Percentiles rank a stretch among this genome's conserved stretches.
These are phyloP conservation scores for Cyberlindnera nakhonratchasimensis DNA, from an alignment of 805 yeast species.

Conservation along the genomic window DNA sequence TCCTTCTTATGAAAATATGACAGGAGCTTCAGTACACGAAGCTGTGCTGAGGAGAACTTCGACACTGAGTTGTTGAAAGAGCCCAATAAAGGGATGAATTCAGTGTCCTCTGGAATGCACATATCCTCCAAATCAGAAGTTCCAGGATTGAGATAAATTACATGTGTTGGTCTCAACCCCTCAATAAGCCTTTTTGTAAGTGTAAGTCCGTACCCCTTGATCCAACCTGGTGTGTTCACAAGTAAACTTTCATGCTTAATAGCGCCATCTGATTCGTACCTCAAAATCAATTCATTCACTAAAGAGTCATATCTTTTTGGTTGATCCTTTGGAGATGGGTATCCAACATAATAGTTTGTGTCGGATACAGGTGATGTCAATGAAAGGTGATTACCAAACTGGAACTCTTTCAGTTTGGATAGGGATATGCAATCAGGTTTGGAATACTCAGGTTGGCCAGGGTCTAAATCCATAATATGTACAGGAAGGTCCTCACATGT, in stretches of 20 bases:
- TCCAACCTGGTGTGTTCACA: slow-evolving; percentile 88
- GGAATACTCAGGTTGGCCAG: slow-evolving; percentile 83
- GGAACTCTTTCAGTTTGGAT: slow-evolving; percentile 31
- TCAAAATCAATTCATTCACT: slow-evolving; percentile 38
- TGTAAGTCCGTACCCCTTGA: slow-evolving; percentile 79
- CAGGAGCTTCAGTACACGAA: slow-evolving; percentile 48
- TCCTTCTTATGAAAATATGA: slow-evolving; percentile 48
- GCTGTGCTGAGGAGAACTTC: slow-evolving; percentile 47
- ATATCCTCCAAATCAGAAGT: slow-evolving; percentile 29
- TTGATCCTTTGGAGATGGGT: slow-evolving; percentile 60
- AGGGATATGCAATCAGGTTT: slow-evolving; percentile 69
- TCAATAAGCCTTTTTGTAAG: slow-evolving; percentile 45
- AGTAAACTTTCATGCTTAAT: slow-evolving; percentile 37
- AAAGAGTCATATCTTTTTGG: slow-evolving; percentile 53
- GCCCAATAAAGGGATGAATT: slow-evolving; percentile 37
- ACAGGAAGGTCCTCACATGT: slow-evolving; percentile 30
- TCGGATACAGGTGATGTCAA: slow-evolving; percentile 15
- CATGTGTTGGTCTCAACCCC: slow-evolving; percentile 48
- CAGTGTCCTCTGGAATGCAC: slow-evolving; percentile 26
- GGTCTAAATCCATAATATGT: slow-evolving; percentile 72
- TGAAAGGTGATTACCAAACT: slow-evolving; percentile 36
- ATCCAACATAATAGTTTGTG: slow-evolving; percentile 51
- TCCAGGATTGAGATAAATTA: slow-evolving; percentile 52
- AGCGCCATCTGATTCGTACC: slow-evolving; percentile 31
- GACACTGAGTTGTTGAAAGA: slow-evolving; percentile 21